phyloP scores from a whole-genome alignment of 495 filamentous ascomycete genomes.

The Neurospora sp. region DNA sequence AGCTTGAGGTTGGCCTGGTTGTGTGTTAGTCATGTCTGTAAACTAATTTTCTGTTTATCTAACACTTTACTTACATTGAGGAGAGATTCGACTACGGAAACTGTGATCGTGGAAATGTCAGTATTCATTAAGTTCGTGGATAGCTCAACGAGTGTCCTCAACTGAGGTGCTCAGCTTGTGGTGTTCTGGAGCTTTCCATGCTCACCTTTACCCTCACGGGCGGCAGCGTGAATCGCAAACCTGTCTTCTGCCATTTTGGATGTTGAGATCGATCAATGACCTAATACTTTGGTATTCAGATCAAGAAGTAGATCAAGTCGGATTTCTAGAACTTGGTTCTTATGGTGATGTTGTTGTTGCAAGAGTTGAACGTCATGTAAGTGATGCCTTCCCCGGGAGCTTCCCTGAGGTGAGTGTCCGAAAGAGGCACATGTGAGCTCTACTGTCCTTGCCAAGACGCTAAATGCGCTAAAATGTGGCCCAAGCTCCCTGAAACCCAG shows the following conservation, averaged over 20 bases:
- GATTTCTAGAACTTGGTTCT: neutral
- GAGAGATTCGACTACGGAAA: conserved; percentile 61
- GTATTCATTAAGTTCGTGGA: neutral
- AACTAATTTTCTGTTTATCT: too few relatives aligned
- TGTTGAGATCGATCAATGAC: neutral
- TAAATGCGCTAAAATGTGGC: neutral
- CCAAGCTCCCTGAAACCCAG: neutral
- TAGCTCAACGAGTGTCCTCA: neutral
- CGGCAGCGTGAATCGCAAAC: conserved; percentile 81
- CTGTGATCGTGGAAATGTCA: conserved; percentile 27
- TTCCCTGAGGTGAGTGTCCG: neutral
- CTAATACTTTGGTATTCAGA: neutral
- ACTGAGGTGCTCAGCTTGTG: neutral
- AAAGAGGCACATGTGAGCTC: neutral
- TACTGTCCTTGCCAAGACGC: neutral
- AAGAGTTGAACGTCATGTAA: conserved; percentile 18
- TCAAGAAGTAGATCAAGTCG: neutral
- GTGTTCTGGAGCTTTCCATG: neutral
- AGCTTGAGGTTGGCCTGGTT: conserved; percentile 69
- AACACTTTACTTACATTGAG: conserved; percentile 43
- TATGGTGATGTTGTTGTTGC: neutral
- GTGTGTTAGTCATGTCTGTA: conserved; percentile 3
- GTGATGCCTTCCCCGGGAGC: conserved; percentile 18
- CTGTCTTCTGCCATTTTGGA: conserved; percentile 33
- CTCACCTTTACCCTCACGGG: conserved; percentile 75